A percentile compares a stretch with the other conserved stretches of the same genome.
These are phyloP conservation scores for Alloteropsis semialata DNA, from an alignment of 176 grass and related monocot genomes.

Conservation along the genomic window DNA sequence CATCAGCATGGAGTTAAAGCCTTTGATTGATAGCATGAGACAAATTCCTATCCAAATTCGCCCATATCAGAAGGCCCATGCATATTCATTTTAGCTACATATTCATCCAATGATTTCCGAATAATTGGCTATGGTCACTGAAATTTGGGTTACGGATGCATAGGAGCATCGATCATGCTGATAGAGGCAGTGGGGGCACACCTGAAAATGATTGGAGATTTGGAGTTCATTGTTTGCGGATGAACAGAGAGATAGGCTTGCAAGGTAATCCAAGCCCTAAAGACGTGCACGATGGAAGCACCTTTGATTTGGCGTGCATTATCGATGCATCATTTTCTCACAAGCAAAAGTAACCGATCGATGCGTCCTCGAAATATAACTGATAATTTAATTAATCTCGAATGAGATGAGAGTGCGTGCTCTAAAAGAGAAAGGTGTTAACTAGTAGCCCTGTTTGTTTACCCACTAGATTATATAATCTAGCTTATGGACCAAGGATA, in stretches of 20 bases:
- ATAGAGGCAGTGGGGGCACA: not conserved
- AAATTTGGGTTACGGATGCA: not conserved
- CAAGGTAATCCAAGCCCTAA: constrained; percentile 22
- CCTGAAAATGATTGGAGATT: constrained; percentile 39
- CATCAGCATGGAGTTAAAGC: not conserved
- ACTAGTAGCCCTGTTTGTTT: too few species aligned
- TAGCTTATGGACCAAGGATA: too few species aligned
- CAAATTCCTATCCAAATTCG: not conserved
- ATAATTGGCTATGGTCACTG: not conserved
- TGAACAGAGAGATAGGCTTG: constrained; percentile 16
- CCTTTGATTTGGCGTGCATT: constrained; percentile 35
- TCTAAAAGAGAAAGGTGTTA: not conserved
- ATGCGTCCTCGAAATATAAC: not conserved
- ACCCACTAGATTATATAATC: too few species aligned
- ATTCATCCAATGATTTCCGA: not conserved
- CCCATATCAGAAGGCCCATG: not conserved
- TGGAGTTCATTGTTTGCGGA: constrained; percentile 32
- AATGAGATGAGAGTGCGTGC: not conserved
- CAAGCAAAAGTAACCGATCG: not conserved
- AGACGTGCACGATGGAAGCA: constrained; percentile 32
- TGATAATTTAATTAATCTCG: not conserved
- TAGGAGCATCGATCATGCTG: not conserved
- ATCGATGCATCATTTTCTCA: not conserved
- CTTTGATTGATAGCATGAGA: not conserved
- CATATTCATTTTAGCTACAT: not conserved